Conservation (phyloP, 257 asterid species). For the Fraxinus cuspidata region DNA sequence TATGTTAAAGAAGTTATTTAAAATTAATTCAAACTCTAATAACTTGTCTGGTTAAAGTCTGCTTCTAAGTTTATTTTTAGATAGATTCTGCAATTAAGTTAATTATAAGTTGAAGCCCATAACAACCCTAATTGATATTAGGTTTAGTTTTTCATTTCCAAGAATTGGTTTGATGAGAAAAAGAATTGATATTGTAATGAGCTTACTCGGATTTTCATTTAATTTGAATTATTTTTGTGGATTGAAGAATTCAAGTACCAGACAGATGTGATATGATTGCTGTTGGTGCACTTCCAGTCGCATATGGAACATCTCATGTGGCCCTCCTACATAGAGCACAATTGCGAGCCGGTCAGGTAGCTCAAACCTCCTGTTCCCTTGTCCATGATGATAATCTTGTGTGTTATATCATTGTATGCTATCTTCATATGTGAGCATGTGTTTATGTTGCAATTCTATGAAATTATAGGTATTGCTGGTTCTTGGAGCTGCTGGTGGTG, state of each 20-base stretch:
- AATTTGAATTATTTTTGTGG: slow-evolving; percentile 19
- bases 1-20: background rate
- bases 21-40: no score
- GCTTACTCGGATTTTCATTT: background rate
- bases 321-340: slow-evolving; percentile 91
- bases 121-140: background rate
- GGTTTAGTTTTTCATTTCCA: background rate
- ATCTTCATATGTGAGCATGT: background rate
- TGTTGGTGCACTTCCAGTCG: slow-evolving; percentile 88
- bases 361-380: background rate
- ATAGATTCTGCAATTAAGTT: no score
- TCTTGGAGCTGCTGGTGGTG: slow-evolving; percentile 99
- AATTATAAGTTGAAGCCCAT: no score
- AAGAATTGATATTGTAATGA: background rate
- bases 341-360: slow-evolving; percentile 67
- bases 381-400: background rate
- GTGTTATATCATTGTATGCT: background rate
- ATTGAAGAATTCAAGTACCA: slow-evolving; percentile 71
- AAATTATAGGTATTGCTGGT: slow-evolving; percentile 74
- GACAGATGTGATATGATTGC: slow-evolving; percentile 84
- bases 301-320: slow-evolving; percentile 93
- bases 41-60: no score
- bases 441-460: slow-evolving; percentile 12
- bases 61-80: no score
- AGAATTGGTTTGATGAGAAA: background rate